A percentile compares a stretch with the other conserved stretches of the same genome.
phyloP scores from a whole-genome alignment of 306 rosid species.

The Quercus cerris region DNA sequence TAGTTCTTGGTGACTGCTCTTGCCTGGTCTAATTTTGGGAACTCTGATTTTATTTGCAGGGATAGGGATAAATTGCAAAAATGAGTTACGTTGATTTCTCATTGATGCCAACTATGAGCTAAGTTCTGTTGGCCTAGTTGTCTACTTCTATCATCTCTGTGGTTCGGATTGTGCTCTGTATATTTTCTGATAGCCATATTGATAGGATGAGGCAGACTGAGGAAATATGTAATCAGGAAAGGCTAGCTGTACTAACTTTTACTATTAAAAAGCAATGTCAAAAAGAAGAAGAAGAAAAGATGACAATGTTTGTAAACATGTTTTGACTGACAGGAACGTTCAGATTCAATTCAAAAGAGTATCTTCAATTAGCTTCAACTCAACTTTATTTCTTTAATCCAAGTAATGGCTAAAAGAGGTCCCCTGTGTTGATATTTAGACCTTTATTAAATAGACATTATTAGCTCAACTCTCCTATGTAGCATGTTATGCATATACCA shows the following conservation, averaged over 20 bases:
- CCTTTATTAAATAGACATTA: too few relatives aligned
- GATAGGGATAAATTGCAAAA: constrained; percentile 42
- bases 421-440: too few relatives aligned
- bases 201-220: background rate
- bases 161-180: background rate
- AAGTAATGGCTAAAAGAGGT: background rate
- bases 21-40: background rate
- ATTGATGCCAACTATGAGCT: background rate
- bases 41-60: constrained; percentile 41
- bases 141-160: background rate
- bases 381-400: background rate
- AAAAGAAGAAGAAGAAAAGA: background rate
- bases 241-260: background rate
- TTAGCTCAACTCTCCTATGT: too few relatives aligned
- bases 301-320: background rate
- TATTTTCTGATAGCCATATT: background rate
- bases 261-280: background rate
- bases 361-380: background rate
- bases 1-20: background rate
- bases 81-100: background rate
- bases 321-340: background rate
- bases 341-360: background rate
- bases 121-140: background rate
- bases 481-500: too few relatives aligned
- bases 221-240: background rate